These are phyloP conservation scores for Zygotorulaspora mrakii DNA, from an alignment of 1,139 yeast genomes.

Conservation along the genomic window DNA sequence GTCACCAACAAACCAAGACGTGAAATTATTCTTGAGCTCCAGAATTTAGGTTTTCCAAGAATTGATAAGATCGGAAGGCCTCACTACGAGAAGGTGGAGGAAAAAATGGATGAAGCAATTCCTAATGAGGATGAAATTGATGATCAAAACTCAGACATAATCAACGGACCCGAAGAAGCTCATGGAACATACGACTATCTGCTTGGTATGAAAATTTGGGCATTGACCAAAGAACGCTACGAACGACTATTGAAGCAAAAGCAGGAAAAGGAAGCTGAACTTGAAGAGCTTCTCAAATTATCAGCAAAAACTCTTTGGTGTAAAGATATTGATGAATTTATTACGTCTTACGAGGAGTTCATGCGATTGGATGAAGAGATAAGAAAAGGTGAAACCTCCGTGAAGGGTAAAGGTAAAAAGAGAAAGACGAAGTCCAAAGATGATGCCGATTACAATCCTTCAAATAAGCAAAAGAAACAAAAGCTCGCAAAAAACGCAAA, in stretches of 20 bases:
- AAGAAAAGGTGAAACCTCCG: slow-evolving; percentile 36
- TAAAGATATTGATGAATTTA: slow-evolving; percentile 71
- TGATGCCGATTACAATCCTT: slow-evolving; percentile 34
- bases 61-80: slow-evolving; percentile 69
- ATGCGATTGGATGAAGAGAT: slow-evolving; percentile 49
- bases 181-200: slow-evolving; percentile 68
- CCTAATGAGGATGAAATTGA: slow-evolving; percentile 36
- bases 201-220: slow-evolving; percentile 89
- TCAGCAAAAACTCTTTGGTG: slow-evolving; percentile 89
- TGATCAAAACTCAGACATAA: slow-evolving; percentile 37
- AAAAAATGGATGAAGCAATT: slow-evolving; percentile 40
- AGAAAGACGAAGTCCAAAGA: slow-evolving; percentile 27
- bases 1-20: slow-evolving; percentile 74
- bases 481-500: slow-evolving; percentile 21
- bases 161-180: slow-evolving; percentile 38
- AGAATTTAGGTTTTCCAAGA: slow-evolving; percentile 64
- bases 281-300: slow-evolving; percentile 59
- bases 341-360: slow-evolving; percentile 63
- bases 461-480: slow-evolving; percentile 28
- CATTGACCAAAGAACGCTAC: slow-evolving; percentile 84
- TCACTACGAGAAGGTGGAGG: slow-evolving; percentile 40
- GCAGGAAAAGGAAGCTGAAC: slow-evolving; percentile 67
- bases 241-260: slow-evolving; percentile 71
- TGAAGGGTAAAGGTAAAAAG: slow-evolving; percentile 35
- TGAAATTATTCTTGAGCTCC: slow-evolving; percentile 60